Evolutionary conservation across 106 monocot genomes (phyloP), one percentile per base, ranked within the genome.

Genomic region (Hemerocallis citrina): DNA sequence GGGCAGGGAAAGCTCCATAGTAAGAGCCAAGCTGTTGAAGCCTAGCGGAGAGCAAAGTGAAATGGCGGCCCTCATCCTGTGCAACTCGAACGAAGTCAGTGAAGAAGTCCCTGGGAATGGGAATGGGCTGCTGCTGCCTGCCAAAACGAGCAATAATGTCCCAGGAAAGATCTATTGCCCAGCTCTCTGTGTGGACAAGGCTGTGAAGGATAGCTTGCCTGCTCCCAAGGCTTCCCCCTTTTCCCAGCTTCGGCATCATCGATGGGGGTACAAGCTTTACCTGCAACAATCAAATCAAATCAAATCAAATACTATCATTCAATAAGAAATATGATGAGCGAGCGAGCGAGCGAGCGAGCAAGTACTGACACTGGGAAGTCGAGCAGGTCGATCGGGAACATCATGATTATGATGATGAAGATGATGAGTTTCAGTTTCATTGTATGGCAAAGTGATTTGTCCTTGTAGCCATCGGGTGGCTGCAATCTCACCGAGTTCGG

Each of bases 81-180:
- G 93, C 93, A 6, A 93, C 85, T 75, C 27, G 70, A 13, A 79
- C 81, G 34, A 89, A 93, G 65, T 85, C 89, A 1, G 73, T 82
- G 79, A 88, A 93, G 77, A 93, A 89, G 14, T 89, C 82, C 42
- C 22, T 25, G 6, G 92, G 88, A 84, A 93, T 85, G 14, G 73
- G 55, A n/a, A n/a, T n/a, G n/a, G n/a, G n/a, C n/a, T n/a, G n/a
- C 34, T 82, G 74, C 43, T 55, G 47, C 27, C 43, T 68, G 6
- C 88, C 93, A 32, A 89, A 89, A 12, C 88, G 78, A 35, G 88
- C 88, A 21, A 93, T 85, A 62, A 93, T 93, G 63, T 93, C 92
- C 87, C 93, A 93, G 3, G 89, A 93, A 45, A 93, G 85, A 70
- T 89, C 93, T 56, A 93, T 79, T 37, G 93, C 93, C 93, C 88